phyloP scores from a whole-genome alignment of 768 basidiomycete species.

The Mycena rebaudengoi region DNA sequence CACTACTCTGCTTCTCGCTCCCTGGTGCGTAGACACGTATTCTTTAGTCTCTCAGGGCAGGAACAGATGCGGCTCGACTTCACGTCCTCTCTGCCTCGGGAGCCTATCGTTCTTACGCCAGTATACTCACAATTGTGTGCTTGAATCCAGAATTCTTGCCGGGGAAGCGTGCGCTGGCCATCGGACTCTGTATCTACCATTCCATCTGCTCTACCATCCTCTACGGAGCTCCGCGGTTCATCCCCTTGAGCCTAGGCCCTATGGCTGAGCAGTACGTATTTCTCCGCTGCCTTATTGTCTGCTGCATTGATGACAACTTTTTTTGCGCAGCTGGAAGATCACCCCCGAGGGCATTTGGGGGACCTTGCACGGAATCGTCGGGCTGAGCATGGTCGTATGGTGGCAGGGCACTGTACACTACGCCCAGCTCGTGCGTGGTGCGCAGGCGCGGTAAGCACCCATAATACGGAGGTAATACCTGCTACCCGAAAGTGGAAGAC shows the following conservation, averaged over 20 bases:
- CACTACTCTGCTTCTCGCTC: conserved; percentile 71
- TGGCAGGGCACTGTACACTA: conserved; percentile 80
- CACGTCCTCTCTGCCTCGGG: not conserved
- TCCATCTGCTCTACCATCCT: conserved; percentile 76
- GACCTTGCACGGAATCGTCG: conserved; percentile 72
- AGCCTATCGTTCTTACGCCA: too few species aligned
- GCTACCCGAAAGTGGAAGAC: too few species aligned
- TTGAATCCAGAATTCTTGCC: conserved; percentile 88
- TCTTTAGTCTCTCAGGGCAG: too few species aligned
- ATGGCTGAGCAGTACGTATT: conserved; percentile 65
- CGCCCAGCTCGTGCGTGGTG: conserved; percentile 48
- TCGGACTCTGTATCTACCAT: conserved; percentile 81
- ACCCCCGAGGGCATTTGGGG: conserved; percentile 84
- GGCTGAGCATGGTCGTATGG: conserved; percentile 79
- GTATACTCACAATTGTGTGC: too few species aligned
- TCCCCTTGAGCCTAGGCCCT: conserved; percentile 74
- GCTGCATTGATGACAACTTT: not conserved
- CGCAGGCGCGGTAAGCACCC: too few species aligned
- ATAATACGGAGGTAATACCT: too few species aligned
- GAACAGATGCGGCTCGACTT: not conserved
- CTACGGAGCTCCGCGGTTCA: conserved; percentile 80
- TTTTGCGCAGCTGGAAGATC: conserved; percentile 59
- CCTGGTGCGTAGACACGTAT: conserved; percentile 62
- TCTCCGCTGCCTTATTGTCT: not conserved
- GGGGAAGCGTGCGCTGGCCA: conserved; percentile 84